A percentile compares a stretch with the other conserved stretches of the same genome.
Evolutionary conservation across 805 yeast species (phyloP).

Genomic region (Sungouiella blattae): DNA sequence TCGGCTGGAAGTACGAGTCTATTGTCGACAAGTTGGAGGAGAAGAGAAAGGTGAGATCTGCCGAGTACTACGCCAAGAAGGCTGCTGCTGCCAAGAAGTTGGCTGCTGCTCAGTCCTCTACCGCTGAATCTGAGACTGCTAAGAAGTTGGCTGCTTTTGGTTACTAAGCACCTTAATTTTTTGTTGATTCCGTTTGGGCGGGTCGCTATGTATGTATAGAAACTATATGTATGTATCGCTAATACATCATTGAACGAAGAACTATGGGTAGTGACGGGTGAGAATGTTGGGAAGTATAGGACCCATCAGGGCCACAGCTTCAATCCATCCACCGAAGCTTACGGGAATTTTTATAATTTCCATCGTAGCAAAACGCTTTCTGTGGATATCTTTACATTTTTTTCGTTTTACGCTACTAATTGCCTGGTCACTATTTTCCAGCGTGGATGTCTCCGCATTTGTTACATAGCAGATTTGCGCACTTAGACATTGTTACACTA

Average conservation of each 20-base stretch:
- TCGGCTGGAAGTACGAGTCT: slow-evolving; percentile 99
- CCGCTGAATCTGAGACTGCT: slow-evolving; percentile 88
- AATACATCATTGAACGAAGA: slow-evolving; percentile 14
- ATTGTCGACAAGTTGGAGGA: slow-evolving; percentile 97
- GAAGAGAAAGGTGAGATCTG: slow-evolving; percentile 98
- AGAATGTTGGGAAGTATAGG: too few species aligned
- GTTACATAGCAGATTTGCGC: too few species aligned
- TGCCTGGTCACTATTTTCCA: too few species aligned
- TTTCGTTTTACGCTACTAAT: too few species aligned
- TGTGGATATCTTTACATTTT: too few species aligned
- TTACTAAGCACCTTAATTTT: slow-evolving; percentile 58
- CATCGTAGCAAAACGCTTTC: too few species aligned
- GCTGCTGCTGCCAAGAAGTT: slow-evolving; percentile 92
- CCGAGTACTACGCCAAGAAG: slow-evolving; percentile 99
- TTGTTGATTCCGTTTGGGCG: slow-evolving; percentile 6
- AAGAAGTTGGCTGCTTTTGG: slow-evolving; percentile 95
- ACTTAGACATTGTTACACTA: too few species aligned
- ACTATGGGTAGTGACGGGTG: too few species aligned
- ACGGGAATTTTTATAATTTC: too few species aligned
- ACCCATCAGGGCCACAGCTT: too few species aligned
- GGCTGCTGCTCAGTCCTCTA: slow-evolving; percentile 78
- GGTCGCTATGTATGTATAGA: slow-evolving; percentile 13
- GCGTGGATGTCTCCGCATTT: too few species aligned
- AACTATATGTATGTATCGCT: slow-evolving; percentile 13
- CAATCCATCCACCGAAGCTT: too few species aligned